Percentiles rank a stretch among this genome's conserved stretches.
Evolutionary conservation across 2,329 filamentous ascomycete species (phyloP).

Genomic region (Colletotrichum sp.): DNA sequence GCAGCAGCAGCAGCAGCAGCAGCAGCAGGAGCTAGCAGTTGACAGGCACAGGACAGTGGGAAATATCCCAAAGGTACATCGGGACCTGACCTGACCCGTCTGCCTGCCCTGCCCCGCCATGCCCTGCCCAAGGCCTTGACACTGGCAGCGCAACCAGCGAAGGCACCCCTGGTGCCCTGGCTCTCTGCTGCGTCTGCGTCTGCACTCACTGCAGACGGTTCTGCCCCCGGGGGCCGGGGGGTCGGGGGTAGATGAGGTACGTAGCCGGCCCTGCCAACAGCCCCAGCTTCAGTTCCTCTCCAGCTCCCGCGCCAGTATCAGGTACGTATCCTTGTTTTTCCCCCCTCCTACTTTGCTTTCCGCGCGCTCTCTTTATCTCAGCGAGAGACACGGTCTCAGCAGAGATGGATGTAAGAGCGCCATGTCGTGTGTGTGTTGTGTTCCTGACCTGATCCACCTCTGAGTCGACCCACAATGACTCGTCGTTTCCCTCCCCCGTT

Average conservation of each 20-base stretch:
- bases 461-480: constrained; percentile 1
- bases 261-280: background rate
- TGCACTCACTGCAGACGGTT: background rate
- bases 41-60: constrained; percentile 3
- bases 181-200: background rate
- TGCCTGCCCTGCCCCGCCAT: background rate
- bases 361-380: background rate
- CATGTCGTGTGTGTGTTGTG: background rate
- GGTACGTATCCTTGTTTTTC: background rate
- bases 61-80: constrained; percentile 1
- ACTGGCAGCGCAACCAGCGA: background rate
- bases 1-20: background rate
- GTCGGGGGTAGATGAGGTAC: background rate
- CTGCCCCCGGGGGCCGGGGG: background rate
- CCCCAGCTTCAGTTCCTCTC: background rate
- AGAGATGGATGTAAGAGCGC: background rate
- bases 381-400: background rate
- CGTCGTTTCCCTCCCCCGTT: constrained; percentile 2
- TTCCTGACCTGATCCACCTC: background rate
- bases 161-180: background rate
- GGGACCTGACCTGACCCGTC: background rate
- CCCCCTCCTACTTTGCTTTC: background rate
- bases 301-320: background rate
- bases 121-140: background rate
- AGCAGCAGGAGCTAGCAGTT: background rate